These are phyloP conservation scores for Pholiota conissans DNA, from an alignment of 768 basidiomycete genomes.

Conservation along the genomic window DNA sequence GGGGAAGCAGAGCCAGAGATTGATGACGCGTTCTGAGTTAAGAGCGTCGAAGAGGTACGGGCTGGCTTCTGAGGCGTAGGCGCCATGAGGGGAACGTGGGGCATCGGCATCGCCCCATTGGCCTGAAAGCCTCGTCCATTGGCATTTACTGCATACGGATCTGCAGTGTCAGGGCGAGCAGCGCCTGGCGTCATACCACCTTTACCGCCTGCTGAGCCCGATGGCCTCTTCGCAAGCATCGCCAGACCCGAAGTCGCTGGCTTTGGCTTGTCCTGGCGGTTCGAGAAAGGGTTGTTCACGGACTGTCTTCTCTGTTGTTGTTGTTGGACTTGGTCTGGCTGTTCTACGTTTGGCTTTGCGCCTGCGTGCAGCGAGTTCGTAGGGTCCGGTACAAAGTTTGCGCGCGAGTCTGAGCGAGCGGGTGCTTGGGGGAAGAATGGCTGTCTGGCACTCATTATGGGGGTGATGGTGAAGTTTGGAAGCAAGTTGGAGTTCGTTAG, in stretches of 20 bases:
- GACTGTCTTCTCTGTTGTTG: neutral
- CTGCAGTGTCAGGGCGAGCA: conserved; percentile 28
- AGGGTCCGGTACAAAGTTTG: conserved; percentile 6
- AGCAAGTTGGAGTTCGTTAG: too few relatives aligned
- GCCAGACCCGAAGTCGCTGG: conserved; percentile 13
- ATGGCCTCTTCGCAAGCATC: conserved; percentile 11
- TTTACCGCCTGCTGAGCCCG: conserved; percentile 7
- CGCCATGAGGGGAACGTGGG: conserved; percentile 15
- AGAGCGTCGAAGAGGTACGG: conserved; percentile 18
- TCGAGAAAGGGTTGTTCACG: neutral
- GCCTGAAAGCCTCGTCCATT: conserved; percentile 3
- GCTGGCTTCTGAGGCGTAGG: conserved; percentile 25
- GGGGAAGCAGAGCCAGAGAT: conserved; percentile 15
- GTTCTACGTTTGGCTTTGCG: neutral
- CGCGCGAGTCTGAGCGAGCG: conserved; percentile 2
- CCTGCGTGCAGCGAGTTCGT: conserved; percentile 11
- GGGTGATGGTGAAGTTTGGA: too few relatives aligned
- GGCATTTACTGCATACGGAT: conserved; percentile 23
- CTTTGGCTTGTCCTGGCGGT: neutral
- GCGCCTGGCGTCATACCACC: conserved; percentile 7
- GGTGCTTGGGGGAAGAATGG: conserved; percentile 15
- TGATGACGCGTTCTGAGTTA: conserved; percentile 14
- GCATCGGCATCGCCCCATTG: conserved; percentile 2
- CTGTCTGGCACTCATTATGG: conserved; percentile 18
- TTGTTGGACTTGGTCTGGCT: neutral